Base-by-base conservation (phyloP, 352 stramenopile genomes). In the Phytophthora citricola region DNA sequence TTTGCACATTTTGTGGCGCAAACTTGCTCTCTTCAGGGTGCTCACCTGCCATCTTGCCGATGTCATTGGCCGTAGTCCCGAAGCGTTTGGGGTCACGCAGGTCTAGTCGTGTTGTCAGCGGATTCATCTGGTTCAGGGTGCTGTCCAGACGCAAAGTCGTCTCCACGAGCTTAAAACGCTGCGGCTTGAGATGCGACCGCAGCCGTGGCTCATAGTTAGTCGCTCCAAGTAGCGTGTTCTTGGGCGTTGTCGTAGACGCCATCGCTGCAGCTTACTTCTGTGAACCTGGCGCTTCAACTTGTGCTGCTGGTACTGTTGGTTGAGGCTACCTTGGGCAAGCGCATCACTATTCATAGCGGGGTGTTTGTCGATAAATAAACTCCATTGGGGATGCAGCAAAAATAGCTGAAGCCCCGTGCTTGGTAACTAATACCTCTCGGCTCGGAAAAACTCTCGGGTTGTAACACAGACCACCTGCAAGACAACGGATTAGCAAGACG, bases 91-190 rank as follows among this genome's bases (percentile, higher is more conserved):
- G 56, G 52, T 92, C 81, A 12, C 69, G 73, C 5, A 90, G 73
- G 61, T 93, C 85, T 29, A 79, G 41, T 11, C 79, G 76, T 20
- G 83, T 90, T 27, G 69, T 83, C 17, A 92, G 62, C 36, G 74
- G 83, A 32, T 82, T 91, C 52, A 86, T 64, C 49, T 91, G 79
- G 47, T 76, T 75, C 34, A 92, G 63, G 26, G 77, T 81, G 56
- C 77, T 89, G 63, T 92, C 86, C 26, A 92, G 65, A 31, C 82
- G 81, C 67, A 94, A 57, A 12, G 58, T 79, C 40, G 59, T 20
- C 49, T 92, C 75, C 7, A 90, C 63, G 26, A 94, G 48, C 71
- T 93, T 93, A 67, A 94, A 94, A 44, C 83, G 81, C 69, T 94
- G 86, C 40, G 84, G 84, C 67, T 94, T 94, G 54, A 81, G 70